Conservation (phyloP, 257 asterid species). For the Nicotiana paniculata region DNA sequence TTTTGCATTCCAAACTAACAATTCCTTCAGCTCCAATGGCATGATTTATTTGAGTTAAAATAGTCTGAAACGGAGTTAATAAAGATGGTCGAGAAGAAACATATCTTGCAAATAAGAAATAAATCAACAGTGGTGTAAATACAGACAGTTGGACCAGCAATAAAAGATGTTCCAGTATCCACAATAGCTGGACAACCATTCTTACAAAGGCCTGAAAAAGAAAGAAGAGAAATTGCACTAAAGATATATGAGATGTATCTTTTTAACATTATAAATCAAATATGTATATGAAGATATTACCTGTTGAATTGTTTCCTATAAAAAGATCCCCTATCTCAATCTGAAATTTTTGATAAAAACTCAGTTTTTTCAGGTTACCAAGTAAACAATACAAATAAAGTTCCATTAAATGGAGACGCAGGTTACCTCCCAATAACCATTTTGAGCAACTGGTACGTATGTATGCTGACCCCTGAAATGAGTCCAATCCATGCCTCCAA, state of each 20-base stretch:
- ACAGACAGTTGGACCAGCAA: slow-evolving; percentile 41
- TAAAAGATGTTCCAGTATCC: slow-evolving; percentile 36
- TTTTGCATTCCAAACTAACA: slow-evolving; percentile 34
- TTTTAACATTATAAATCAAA: background rate
- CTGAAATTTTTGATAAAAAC: slow-evolving; percentile 10
- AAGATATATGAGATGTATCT: background rate
- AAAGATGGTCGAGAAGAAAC: background rate
- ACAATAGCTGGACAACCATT: slow-evolving; percentile 38
- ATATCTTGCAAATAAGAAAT: background rate
- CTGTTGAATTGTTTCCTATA: slow-evolving; percentile 26
- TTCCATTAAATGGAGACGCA: background rate
- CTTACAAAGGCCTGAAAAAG: slow-evolving; percentile 19
- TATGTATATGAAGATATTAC: slow-evolving; percentile 8
- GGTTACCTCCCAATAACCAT: slow-evolving; percentile 35
- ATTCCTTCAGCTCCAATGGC: slow-evolving; percentile 42
- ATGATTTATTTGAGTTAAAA: slow-evolving; percentile 33
- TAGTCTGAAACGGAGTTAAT: slow-evolving; percentile 19
- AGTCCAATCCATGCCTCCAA: slow-evolving; percentile 33
- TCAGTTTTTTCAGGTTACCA: background rate
- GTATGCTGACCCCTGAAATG: slow-evolving; percentile 33
- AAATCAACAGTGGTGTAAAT: background rate
- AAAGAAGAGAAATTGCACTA: background rate
- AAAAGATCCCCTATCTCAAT: slow-evolving; percentile 28
- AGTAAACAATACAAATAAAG: background rate
- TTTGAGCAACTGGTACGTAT: slow-evolving; percentile 19